These are phyloP conservation scores for Agaricus sinodeliciosus DNA, from an alignment of 768 basidiomycete species.

Conservation along the genomic window DNA sequence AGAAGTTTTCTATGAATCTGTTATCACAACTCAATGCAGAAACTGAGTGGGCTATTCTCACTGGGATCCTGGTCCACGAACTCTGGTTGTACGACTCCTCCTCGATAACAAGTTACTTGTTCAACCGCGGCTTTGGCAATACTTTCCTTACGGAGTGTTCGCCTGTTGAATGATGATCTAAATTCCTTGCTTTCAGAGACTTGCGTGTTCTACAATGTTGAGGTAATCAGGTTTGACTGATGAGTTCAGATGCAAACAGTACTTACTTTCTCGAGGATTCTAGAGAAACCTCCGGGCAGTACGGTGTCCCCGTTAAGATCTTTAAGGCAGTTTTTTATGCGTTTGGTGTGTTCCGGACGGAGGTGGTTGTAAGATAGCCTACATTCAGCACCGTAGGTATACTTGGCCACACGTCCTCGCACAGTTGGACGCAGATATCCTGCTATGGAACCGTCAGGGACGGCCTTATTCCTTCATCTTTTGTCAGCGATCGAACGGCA, in stretches of 20 bases:
- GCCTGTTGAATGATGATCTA: background rate
- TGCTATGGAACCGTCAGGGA: conserved; percentile 24
- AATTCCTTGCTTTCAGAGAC: conserved; percentile 18
- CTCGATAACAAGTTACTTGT: conserved; percentile 13
- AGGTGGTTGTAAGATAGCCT: conserved; percentile 13
- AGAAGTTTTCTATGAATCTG: conserved; percentile 10
- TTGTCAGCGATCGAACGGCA: background rate
- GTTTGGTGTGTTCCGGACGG: conserved; percentile 18
- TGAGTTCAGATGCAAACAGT: background rate
- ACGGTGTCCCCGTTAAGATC: background rate
- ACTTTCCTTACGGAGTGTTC: too few species aligned
- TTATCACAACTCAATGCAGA: background rate
- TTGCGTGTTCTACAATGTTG: conserved; percentile 12
- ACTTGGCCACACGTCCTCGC: conserved; percentile 19
- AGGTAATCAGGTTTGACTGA: background rate
- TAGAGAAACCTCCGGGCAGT: conserved; percentile 7
- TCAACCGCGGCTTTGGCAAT: too few species aligned
- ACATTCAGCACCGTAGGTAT: conserved; percentile 19
- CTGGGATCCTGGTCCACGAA: conserved; percentile 13
- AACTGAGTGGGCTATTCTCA: background rate
- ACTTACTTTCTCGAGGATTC: conserved; percentile 6
- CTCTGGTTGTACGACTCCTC: conserved; percentile 4
- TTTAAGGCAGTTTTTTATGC: background rate
- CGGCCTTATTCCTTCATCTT: conserved; percentile 23
- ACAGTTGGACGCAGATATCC: conserved; percentile 23